Conservation (phyloP, 2,329 filamentous ascomycete species). For the Fusarium sp. region DNA sequence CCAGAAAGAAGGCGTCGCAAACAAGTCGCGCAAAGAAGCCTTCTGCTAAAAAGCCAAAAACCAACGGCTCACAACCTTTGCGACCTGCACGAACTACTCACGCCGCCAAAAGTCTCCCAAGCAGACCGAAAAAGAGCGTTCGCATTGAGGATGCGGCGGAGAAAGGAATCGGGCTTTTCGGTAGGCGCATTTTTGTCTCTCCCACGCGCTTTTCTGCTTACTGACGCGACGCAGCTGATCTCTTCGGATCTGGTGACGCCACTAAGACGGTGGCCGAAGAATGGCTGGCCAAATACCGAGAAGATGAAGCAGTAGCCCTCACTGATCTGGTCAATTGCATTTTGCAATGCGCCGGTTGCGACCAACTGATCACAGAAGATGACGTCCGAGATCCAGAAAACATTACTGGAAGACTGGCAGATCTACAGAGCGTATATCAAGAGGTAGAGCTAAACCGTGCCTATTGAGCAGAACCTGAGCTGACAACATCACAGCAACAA, state of each 20-base stretch:
- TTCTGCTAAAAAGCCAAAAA: constrained; percentile 74
- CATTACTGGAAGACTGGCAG: constrained; percentile 80
- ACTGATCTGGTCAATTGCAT: constrained; percentile 77
- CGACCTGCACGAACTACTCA: constrained; percentile 56
- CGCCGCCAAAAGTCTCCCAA: constrained; percentile 59
- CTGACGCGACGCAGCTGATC: constrained; percentile 65
- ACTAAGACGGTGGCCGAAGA: constrained; percentile 71
- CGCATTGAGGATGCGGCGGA: constrained; percentile 64
- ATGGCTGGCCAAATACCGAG: constrained; percentile 72
- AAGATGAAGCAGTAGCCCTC: constrained; percentile 68
- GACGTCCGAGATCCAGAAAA: constrained; percentile 94
- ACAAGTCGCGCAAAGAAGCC: constrained; percentile 67
- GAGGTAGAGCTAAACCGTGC: constrained; percentile 64
- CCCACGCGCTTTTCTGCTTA: constrained; percentile 11
- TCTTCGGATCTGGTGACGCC: constrained; percentile 72
- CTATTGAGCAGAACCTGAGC: constrained; percentile 13
- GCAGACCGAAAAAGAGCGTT: constrained; percentile 69
- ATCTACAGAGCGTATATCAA: constrained; percentile 91
- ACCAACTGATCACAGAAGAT: constrained; percentile 81
- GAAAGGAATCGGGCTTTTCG: constrained; percentile 69
- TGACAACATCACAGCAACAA: constrained; percentile 68
- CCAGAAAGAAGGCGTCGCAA: constrained; percentile 61
- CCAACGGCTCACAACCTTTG: constrained; percentile 66
- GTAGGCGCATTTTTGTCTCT: constrained; percentile 53
- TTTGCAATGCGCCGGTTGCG: constrained; percentile 82